These are phyloP conservation scores for Botrytis cinerea DNA, from an alignment of 2,329 filamentous ascomycete species.

Conservation along the genomic window DNA sequence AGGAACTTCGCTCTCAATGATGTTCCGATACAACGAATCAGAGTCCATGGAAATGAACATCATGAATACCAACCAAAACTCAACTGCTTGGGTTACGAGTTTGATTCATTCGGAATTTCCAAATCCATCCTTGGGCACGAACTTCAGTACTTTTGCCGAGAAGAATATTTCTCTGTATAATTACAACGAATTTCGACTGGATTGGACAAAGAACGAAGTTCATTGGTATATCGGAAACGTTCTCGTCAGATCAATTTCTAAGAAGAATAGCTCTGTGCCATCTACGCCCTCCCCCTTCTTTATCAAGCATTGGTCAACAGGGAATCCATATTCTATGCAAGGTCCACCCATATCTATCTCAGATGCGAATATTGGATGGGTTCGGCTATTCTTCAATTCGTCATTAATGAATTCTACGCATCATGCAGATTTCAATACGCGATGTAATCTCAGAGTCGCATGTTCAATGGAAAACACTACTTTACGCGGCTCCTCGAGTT, in stretches of 20 bases:
- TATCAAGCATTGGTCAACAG: slow-evolving; percentile 52
- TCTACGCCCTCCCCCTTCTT: slow-evolving; percentile 47
- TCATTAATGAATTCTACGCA: slow-evolving; percentile 44
- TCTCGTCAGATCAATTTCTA: slow-evolving; percentile 41
- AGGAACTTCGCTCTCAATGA: slow-evolving; percentile 50
- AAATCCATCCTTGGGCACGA: slow-evolving; percentile 41
- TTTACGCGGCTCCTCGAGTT: slow-evolving; percentile 25
- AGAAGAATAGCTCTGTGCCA: slow-evolving; percentile 42
- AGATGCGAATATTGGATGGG: slow-evolving; percentile 48
- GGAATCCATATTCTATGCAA: slow-evolving; percentile 48
- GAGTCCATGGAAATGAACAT: slow-evolving; percentile 48
- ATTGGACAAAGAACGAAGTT: slow-evolving; percentile 49
- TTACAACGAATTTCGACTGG: slow-evolving; percentile 49
- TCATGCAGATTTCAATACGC: slow-evolving; percentile 36
- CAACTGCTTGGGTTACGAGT: slow-evolving; percentile 45
- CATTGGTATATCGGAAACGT: slow-evolving; percentile 48
- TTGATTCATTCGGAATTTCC: slow-evolving; percentile 46
- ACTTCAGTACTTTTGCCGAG: slow-evolving; percentile 27
- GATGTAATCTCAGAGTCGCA: slow-evolving; percentile 40
- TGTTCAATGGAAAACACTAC: slow-evolving; percentile 39
- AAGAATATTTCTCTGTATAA: slow-evolving; percentile 31
- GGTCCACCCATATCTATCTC: slow-evolving; percentile 47
- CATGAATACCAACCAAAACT: slow-evolving; percentile 47
- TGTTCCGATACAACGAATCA: slow-evolving; percentile 48
- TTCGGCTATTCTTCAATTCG: slow-evolving; percentile 53